Evolutionary conservation across 345 rosid genomes (phyloP), one percentile per base, ranked within the genome.

Genomic region (Sisymbrium irio): DNA sequence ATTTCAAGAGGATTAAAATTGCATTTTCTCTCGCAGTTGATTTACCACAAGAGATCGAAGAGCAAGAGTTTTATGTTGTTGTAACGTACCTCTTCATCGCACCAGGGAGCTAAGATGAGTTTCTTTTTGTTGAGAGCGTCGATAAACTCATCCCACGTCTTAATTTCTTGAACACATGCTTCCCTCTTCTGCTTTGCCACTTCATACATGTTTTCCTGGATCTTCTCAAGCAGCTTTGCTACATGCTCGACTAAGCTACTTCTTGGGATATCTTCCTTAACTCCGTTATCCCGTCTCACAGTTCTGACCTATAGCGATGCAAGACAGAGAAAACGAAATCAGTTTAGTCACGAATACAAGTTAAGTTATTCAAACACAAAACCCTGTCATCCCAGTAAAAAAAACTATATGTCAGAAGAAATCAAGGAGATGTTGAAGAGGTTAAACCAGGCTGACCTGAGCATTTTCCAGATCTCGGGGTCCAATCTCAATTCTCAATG

Each of bases 91-190:
- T 89, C 93, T 71, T 91, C 97, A 58, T 92, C 92, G 59, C 99
- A 91, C 99, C 99, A 94, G 17, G 99, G 98, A 78, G 99, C 97
- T 72, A 94, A 82, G 77, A 94, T 88, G 87, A 94, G 78, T 73
- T 94, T 89, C 89, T 76, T 91, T 37, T 88, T 82, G 63, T 80
- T 77, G 10, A 94, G 89, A 70, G 96, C 97, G 39, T 78, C 85
- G 19, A 78, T 74, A 62, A 94, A 94, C 74, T 89, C 97, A 53
- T 89, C 97, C 99, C 97, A 91, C 22, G 93, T 91, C 76, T 82
- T 85, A 6, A 81, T 82, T 50, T 60, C 81, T 83, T 86, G 65
- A 69, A 95, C 62, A 72, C 96, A 95, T 18, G 84, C 89, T 66
- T 95, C 93, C 49, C 96, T 81, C 71, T 85, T 87, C 71, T 85